Base-by-base conservation (phyloP, 2,329 filamentous ascomycete species). In the Corniculantispora saksenae region DNA sequence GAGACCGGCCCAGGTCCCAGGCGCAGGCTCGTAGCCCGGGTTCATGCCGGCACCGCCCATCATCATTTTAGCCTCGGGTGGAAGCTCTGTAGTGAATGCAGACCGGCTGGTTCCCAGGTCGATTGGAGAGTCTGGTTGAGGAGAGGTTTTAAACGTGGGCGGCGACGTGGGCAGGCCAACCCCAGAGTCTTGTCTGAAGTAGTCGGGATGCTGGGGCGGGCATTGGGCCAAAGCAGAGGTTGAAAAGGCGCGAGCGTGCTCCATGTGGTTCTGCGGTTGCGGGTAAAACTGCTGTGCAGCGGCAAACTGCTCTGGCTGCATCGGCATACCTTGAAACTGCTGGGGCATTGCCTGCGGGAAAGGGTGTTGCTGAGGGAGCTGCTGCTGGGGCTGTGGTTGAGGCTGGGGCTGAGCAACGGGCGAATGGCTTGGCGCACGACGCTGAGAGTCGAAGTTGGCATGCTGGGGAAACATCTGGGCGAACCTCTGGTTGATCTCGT, bases 401-500 rank as follows among this genome's bases (percentile, higher is more conserved):
- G 25, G 56, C 56, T 55, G 23, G 15, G 4, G 29, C 12, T 19
- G 40, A 4, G 40, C n/a, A 1, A 23, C 51, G 19, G 32, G 45
- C 29, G 45, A 29, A n/a, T 17, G 10, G 17, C 17, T 51, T 17
- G 21, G 19, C 10, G n/a, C 29, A 8, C 15, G 25, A 35, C 27
- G 56, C 8, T 19, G 54, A 25, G 40, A 2, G 8, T 61, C 32
- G 25, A 32, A 48, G 29, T 38, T 69, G 29, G 71, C 67, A 10
- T 76, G 76, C 53, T 75, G 74, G 1, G 82, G 82, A 43, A 85
- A 85, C 2, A 78, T 77, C 54, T 81, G 74, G 29, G 77, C 81
- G 55, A 85, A 85, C 7, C 78, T 71, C 47, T 75, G 75, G 67
- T 84, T 82, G 59, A 85, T 76, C 55, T 82, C 79, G 47, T 82